Percentiles rank a stretch among this genome's conserved stretches.
Conservation (phyloP, 495 filamentous ascomycete species). For the Penicillium angulare region DNA sequence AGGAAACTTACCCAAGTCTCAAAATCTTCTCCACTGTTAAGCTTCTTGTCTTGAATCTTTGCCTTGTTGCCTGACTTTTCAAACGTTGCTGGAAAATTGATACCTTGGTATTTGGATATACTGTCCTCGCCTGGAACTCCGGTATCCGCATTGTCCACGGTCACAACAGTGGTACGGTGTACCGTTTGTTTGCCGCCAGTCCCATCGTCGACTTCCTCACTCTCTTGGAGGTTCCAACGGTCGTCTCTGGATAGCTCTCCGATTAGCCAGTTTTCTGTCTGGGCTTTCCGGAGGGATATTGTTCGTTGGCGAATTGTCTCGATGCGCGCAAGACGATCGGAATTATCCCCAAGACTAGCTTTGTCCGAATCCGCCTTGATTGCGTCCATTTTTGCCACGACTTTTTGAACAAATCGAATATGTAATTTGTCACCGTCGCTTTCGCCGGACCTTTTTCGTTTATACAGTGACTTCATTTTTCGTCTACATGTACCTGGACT, state of each 20-base stretch:
- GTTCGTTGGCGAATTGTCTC: not conserved
- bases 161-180: not conserved
- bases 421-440: not conserved
- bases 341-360: not conserved
- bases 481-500: no score
- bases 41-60: not conserved
- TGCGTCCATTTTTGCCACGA: not conserved
- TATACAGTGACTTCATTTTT: no score
- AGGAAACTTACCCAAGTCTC: not conserved
- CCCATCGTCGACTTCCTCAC: no score
- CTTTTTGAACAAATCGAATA: not conserved
- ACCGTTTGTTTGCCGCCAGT: no score
- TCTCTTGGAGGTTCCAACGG: not conserved
- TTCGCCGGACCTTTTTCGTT: not conserved
- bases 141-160: not conserved
- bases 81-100: not conserved
- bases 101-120: not conserved
- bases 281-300: not conserved
- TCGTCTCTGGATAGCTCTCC: not conserved
- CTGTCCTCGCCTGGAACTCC: not conserved
- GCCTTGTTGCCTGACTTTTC: not conserved
- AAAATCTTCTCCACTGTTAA: not conserved
- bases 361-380: not conserved
- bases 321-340: not conserved
- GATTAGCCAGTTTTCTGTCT: not conserved